Evolutionary conservation across 2,329 filamentous ascomycete species (phyloP).

Genomic region (Colletotrichum aenigma): DNA sequence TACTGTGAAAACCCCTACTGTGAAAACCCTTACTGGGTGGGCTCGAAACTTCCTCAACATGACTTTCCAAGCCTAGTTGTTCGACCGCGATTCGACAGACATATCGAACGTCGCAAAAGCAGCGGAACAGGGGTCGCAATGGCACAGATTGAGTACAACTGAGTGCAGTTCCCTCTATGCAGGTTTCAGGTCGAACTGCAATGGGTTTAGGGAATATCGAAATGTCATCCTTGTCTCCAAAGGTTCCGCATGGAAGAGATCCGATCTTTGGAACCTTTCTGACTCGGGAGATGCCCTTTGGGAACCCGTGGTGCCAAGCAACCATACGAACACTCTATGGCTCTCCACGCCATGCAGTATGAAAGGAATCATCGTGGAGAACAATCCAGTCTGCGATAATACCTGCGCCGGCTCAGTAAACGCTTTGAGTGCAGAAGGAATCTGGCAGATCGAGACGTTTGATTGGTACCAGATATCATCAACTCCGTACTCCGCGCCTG

Average conservation of each 20-base stretch:
- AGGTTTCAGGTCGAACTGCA: neutral
- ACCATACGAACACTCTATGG: neutral
- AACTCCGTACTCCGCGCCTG: neutral
- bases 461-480: neutral
- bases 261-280: neutral
- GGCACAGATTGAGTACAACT: neutral
- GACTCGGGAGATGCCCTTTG: neutral
- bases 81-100: neutral
- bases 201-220: neutral
- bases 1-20: too few relatives aligned
- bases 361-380: neutral
- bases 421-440: neutral
- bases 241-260: neutral
- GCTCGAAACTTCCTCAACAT: too few relatives aligned
- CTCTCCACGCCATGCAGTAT: neutral
- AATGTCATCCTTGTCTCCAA: neutral
- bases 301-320: neutral
- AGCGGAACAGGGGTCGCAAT: neutral
- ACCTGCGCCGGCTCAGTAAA: neutral
- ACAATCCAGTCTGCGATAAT: neutral
- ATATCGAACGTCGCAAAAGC: neutral
- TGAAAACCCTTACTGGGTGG: too few relatives aligned
- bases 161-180: neutral
- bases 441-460: neutral
- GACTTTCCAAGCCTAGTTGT: neutral